Conservation (phyloP, 495 filamentous ascomycete genomes). For the Poronia punctata region DNA sequence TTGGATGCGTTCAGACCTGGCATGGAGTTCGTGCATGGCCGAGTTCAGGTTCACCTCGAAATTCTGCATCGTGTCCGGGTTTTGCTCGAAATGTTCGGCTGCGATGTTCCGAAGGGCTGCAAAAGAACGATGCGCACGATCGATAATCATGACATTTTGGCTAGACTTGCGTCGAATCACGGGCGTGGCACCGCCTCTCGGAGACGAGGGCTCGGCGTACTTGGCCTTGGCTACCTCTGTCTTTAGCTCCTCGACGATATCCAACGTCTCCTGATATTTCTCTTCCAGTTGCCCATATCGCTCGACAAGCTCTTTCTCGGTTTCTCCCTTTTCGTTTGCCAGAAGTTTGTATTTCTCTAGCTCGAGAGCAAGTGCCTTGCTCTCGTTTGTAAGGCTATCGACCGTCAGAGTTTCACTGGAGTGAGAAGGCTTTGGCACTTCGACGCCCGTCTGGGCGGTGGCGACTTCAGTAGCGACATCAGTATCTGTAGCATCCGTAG, state of each 20-base stretch:
- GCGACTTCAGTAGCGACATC: constrained; percentile 54
- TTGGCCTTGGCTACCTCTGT: constrained; percentile 72
- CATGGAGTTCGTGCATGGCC: constrained; percentile 87
- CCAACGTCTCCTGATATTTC: constrained; percentile 72
- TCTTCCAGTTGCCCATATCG: constrained; percentile 76
- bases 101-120: constrained; percentile 83
- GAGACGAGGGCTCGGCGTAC: constrained; percentile 51
- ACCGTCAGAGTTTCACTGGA: constrained; percentile 18
- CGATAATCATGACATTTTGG: constrained; percentile 81
- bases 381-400: constrained; percentile 20
- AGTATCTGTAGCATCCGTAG: constrained; percentile 54
- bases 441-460: constrained; percentile 54
- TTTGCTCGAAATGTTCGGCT: constrained; percentile 70
- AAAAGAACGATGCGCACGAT: constrained; percentile 89
- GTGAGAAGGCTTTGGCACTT: constrained; percentile 32
- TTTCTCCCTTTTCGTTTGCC: constrained; percentile 69
- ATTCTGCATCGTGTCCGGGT: constrained; percentile 80
- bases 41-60: constrained; percentile 89
- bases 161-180: constrained; percentile 91
- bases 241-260: constrained; percentile 83
- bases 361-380: constrained; percentile 49
- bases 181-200: constrained; percentile 49
- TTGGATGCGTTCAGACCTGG: constrained; percentile 79
- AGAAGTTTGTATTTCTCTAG: constrained; percentile 62
- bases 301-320: constrained; percentile 60